Evolutionary conservation across 805 yeast genomes (phyloP), one percentile per base, ranked within the genome.

Genomic region (Candida morakotiae): DNA sequence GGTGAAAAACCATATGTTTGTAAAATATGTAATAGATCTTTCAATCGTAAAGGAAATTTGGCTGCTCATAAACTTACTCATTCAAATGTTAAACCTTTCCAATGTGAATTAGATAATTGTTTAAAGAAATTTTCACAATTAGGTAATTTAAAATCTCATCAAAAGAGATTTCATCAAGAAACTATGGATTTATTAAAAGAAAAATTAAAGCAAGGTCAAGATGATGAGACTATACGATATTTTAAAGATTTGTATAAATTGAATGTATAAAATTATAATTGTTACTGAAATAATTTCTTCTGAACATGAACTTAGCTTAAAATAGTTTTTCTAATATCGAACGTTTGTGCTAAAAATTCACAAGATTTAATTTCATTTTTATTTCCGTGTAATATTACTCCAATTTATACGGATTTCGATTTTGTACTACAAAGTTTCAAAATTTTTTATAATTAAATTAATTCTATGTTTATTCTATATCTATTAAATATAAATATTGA

Each of bases 71-170:
- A 72, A 56, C 64, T 86, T 41, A 87, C 95, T 0, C 97, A 88
- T 61, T 81, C 80, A 39, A 79, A 84, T 49, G 66, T 77, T 39
- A 81, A 84, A 51, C 96, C 95, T 5, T 86, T 70, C 53, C 74
- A 75, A 39, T 89, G 97, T 62, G 77, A 76, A 49, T 69, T 89
- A 42, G 96, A 87, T 57, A 70, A 73, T 41, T 89, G 97, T 62
- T 79, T 76, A 47, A 88, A 87, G 62, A 73, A 83, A 4, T 89
- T 89, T 52, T 85, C 96, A 1, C 98, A 89, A 64, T 69, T 89
- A 49, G 97, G 97, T 3, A 89, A 89, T 53, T 72, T 89, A 68
- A 89, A 91, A 60, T 85, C 95, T 1, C 98, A 91, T 59, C 98
- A 89, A 55, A 91, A 89, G 60, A 71, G 89, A 49, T 87, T 88